Evolutionary conservation across 2,329 filamentous ascomycete species (phyloP).

Genomic region (Colletotrichum sp.): DNA sequence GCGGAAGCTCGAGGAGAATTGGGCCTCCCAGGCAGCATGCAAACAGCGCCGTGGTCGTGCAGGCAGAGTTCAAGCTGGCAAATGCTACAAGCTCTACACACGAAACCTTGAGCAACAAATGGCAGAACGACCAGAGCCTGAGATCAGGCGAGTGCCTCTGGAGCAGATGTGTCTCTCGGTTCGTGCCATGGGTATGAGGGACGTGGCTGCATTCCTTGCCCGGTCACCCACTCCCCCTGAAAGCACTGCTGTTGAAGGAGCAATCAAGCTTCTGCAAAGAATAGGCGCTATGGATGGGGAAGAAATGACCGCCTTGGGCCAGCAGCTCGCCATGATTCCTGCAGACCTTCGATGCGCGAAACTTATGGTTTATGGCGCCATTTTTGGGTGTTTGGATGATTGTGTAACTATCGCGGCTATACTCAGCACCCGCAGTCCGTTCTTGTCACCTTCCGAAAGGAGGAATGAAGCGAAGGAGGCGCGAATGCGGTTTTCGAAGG

Average conservation of each 20-base stretch:
- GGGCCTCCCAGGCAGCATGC: constrained; percentile 92
- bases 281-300: constrained; percentile 91
- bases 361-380: constrained; percentile 91
- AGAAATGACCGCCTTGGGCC: constrained; percentile 87
- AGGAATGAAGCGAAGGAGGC: constrained; percentile 83
- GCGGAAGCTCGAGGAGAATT: constrained; percentile 91
- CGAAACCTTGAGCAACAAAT: constrained; percentile 84
- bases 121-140: constrained; percentile 87
- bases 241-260: constrained; percentile 82
- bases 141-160: constrained; percentile 89
- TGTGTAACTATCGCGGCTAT: constrained; percentile 90
- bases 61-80: constrained; percentile 87
- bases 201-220: constrained; percentile 81
- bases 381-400: constrained; percentile 90
- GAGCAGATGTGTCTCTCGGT: constrained; percentile 96
- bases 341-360: constrained; percentile 93
- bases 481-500: constrained; percentile 73
- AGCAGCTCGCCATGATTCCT: constrained; percentile 93
- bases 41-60: constrained; percentile 94
- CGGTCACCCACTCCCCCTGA: constrained; percentile 90
- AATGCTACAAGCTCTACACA: constrained; percentile 96
- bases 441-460: constrained; percentile 82
- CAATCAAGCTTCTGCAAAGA: constrained; percentile 76
- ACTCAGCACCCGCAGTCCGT: constrained; percentile 87
- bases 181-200: constrained; percentile 88